Conservation (phyloP, 768 basidiomycete species). For the Boletus sp. region DNA sequence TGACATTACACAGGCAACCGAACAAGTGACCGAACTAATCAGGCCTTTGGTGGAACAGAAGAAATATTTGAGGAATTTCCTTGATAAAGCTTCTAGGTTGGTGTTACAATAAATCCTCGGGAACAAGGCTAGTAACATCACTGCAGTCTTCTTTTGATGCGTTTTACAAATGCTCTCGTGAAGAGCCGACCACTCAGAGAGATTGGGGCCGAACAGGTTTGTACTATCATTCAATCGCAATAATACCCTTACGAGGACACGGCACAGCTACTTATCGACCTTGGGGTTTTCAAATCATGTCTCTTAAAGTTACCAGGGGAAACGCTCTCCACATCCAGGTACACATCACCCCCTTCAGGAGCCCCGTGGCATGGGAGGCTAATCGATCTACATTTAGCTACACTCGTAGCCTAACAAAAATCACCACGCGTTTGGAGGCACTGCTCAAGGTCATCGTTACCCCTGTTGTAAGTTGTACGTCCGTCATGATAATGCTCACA, state of each 20-base stretch:
- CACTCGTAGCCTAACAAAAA: conserved; percentile 76
- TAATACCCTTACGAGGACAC: conserved; percentile 6
- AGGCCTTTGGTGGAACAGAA: conserved; percentile 88
- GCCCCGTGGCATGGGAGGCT: conserved; percentile 4
- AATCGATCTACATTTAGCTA: conserved; percentile 50
- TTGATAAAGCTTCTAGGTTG: conserved; percentile 91
- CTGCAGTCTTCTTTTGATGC: conserved; percentile 72
- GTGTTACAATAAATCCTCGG: conserved; percentile 11
- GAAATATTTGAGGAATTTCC: conserved; percentile 89
- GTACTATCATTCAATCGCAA: conserved; percentile 1
- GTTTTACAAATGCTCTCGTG: conserved; percentile 87
- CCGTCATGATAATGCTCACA: neutral
- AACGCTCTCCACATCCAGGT: conserved; percentile 52
- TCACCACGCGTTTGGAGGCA: conserved; percentile 79
- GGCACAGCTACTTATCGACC: conserved; percentile 78
- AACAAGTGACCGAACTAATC: conserved; percentile 72
- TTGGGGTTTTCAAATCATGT: conserved; percentile 82
- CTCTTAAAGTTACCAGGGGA: conserved; percentile 83
- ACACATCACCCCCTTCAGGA: conserved; percentile 11
- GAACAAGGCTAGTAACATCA: neutral
- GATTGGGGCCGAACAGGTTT: conserved; percentile 91
- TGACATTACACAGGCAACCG: conserved; percentile 71
- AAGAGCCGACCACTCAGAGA: conserved; percentile 88
- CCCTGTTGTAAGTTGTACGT: conserved; percentile 61
- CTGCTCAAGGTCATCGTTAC: conserved; percentile 94